phyloP scores from a whole-genome alignment of 305 asterid genomes.

The Fraxinus albicans region DNA sequence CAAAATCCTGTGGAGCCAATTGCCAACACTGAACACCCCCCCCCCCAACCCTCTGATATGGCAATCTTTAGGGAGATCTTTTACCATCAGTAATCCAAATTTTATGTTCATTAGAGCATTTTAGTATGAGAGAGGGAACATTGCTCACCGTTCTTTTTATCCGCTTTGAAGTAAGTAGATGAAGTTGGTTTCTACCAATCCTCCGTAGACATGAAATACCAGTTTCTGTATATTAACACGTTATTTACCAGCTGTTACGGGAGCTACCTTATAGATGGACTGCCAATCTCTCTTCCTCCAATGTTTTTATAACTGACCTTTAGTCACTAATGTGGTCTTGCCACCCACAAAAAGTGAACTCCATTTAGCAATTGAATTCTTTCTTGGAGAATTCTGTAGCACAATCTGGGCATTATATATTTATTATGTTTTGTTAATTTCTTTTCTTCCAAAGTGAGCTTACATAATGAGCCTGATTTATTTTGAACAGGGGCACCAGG shows the following conservation, averaged over 20 bases:
- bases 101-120: slow-evolving; percentile 6
- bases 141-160: neutral
- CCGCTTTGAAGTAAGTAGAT: neutral
- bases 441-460: slow-evolving; percentile 13
- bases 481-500: slow-evolving; percentile 79
- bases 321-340: neutral
- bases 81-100: neutral
- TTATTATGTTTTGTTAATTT: neutral
- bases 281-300: neutral
- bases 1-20: neutral
- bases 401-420: neutral
- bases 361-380: neutral
- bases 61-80: neutral
- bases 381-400: slow-evolving; percentile 7
- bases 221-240: neutral
- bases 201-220: neutral
- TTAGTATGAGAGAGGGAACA: neutral
- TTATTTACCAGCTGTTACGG: neutral
- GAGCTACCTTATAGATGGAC: neutral
- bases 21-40: neutral
- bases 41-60: neutral
- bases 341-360: neutral
- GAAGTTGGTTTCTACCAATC: neutral
- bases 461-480: slow-evolving; percentile 12
- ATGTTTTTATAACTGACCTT: neutral